A percentile compares a stretch with the other conserved stretches of the same genome.
Conservation (phyloP, 2,329 filamentous ascomycete genomes). For the Grosmannia clavigera region DNA sequence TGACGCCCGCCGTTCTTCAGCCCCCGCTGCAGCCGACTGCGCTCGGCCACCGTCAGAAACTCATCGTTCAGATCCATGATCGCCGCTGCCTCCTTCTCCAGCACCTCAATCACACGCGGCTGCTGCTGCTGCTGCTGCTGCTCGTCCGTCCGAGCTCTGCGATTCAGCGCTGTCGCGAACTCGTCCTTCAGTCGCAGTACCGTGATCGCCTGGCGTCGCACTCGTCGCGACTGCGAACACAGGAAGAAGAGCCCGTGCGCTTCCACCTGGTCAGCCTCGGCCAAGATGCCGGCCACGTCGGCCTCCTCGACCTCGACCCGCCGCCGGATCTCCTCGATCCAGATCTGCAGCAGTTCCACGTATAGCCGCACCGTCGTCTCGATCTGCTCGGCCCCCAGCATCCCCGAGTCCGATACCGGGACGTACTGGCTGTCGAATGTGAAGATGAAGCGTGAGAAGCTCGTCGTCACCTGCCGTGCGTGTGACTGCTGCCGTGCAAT, state of each 20-base stretch:
- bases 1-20: slow-evolving; percentile 74
- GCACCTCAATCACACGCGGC: slow-evolving; percentile 71
- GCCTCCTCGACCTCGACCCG: no score
- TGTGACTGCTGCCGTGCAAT: slow-evolving; percentile 91
- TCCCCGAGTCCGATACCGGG: slow-evolving; percentile 94
- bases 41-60: slow-evolving; percentile 78
- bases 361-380: slow-evolving; percentile 89
- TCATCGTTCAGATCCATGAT: slow-evolving; percentile 92
- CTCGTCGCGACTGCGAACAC: slow-evolving; percentile 85
- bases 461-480: slow-evolving; percentile 90
- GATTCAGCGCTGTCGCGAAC: slow-evolving; percentile 72
- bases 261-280: slow-evolving; percentile 92
- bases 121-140: neutral
- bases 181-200: slow-evolving; percentile 86
- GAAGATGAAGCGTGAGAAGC: slow-evolving; percentile 95
- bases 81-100: slow-evolving; percentile 77
- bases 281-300: slow-evolving; percentile 47
- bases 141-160: slow-evolving; percentile 36
- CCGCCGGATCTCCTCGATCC: slow-evolving; percentile 91
- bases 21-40: slow-evolving; percentile 81
- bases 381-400: slow-evolving; percentile 88
- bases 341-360: slow-evolving; percentile 85
- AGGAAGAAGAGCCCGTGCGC: slow-evolving; percentile 95
- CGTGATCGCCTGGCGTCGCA: slow-evolving; percentile 81
- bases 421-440: slow-evolving; percentile 96